These are phyloP conservation scores for Kodamaea nitidulidarum DNA, from an alignment of 805 yeast genomes.

Conservation along the genomic window DNA sequence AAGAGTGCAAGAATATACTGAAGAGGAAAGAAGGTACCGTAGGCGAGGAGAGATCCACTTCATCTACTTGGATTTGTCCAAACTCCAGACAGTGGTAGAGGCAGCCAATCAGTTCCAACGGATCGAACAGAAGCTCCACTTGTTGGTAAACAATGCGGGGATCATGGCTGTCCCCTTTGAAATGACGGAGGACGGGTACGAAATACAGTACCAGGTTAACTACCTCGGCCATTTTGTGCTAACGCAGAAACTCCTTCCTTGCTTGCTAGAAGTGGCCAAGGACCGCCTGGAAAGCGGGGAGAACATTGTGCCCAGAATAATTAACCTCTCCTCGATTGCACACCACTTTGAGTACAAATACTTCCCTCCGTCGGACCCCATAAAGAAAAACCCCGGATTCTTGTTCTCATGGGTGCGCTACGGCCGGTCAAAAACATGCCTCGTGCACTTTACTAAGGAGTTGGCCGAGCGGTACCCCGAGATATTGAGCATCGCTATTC, in stretches of 20 bases:
- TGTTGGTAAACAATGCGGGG: conserved; percentile 40
- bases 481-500: conserved; percentile 32
- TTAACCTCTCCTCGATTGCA: conserved; percentile 31
- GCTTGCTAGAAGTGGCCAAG: conserved; percentile 17
- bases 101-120: conserved; percentile 24
- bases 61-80: conserved; percentile 54
- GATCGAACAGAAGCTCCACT: conserved; percentile 26
- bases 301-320: conserved; percentile 23
- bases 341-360: conserved; percentile 25
- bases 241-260: conserved; percentile 27
- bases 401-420: conserved; percentile 32
- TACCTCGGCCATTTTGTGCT: conserved; percentile 32
- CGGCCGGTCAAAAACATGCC: conserved; percentile 32
- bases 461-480: conserved; percentile 27
- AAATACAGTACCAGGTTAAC: conserved; percentile 41
- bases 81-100: conserved; percentile 21
- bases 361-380: conserved; percentile 21
- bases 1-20: conserved; percentile 13
- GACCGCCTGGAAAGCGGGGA: conserved; percentile 10
- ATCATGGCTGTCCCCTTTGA: conserved; percentile 37
- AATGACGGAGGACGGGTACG: conserved; percentile 34
- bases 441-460: conserved; percentile 27
- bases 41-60: conserved; percentile 48
- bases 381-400: conserved; percentile 24
- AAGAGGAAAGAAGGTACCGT: conserved; percentile 4